Evolutionary conservation across 1,284 basidiomycete genomes (phyloP), one percentile per base, ranked within the genome.

Genomic region (Fomitopsis pinicola): DNA sequence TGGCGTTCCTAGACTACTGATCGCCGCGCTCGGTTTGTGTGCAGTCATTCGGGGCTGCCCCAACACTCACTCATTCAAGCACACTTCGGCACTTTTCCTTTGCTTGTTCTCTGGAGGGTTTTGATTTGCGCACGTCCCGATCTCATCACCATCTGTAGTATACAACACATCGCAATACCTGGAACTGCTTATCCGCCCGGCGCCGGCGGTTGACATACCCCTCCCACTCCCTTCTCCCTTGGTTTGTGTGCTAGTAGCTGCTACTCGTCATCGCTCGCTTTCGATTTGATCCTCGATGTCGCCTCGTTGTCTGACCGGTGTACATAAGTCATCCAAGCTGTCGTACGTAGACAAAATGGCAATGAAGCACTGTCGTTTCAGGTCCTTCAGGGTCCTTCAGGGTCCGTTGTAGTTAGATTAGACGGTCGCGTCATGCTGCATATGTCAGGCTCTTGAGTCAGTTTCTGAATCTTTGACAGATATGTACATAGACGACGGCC

Each of bases 1-100:
- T 89, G 68, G 87, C 87, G 61, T 90, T 89, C 70, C 73, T 89
- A 67, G 78, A 79, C 44, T 60, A 58, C 48, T 62, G 42, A 58
- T 42, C 22, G 33, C 26, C 26, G 35, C 17, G 17, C 33, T 33
- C 10, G 26, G 12, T 22, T 22, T 12, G 26, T 10, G 26, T 15
- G 46, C 26, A 30, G n/a, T 22, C 17, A 45, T 19, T n/a, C 42
- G 17, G 42, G 10, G 17, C 17, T 45, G 42, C 4, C 22, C 17
- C n/a, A 19, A 45, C 15, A 45, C 22, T 45, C 42, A 45, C 42
- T n/a, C 42, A 45, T 45, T 17, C 42, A 45, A 45, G 42, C 22
- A 45, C 5, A 8, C 22, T 14, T 19, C 12, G 19, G 19, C 45
- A 26, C 22, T 14, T 22, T 15, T 50, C 26, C 10, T 50, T 30